Evolutionary conservation across 352 stramenopile genomes (phyloP), one percentile per base, ranked within the genome.

Genomic region (Phytophthora melonis): DNA sequence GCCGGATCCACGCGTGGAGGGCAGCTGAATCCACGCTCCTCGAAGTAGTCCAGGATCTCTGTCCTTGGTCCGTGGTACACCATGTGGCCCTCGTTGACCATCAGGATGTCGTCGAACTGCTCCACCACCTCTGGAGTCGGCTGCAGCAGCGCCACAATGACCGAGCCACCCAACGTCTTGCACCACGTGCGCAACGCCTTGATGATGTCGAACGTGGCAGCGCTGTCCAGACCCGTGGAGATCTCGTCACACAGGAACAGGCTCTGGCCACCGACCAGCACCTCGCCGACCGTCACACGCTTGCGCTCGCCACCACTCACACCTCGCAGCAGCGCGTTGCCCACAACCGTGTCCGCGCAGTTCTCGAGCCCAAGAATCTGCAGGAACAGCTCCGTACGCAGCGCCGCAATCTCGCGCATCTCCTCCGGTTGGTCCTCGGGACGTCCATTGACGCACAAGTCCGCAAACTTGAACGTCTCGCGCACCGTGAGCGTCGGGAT

Each of bases 101-200:
- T 84, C 45, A 99, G 85, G 32, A 99, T 87, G 59, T 99, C 92
- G 75, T 99, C 97, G 72, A 99, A 99, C 32, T 98, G 79, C 59
- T 94, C 90, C n/a, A 98, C 94, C 5, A 98, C 95, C 77, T 99
- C 97, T 0, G 97, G 96, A 14, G 85, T 85, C 2, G 81, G 81
- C 39, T 88, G 81, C 47, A 84, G 34, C 23, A 85, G 58, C 10
- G 76, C 77, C 21, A 87, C 69, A 9, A 85, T 70, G 32, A 76
- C 66, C 13, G 81, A 80, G 32, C 61, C 90, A 34, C 47, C 69
- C 49, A 74, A 62, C 14, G 68, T 78, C 62, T 74, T 87, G 34
- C 77, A 84, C 54, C 78, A 82, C 41, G 83, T 79, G 8, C 73
- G 76, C 0, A 98, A 50, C 0, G 91, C 69, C 47, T 86, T 87